Evolutionary conservation across 2,329 filamentous ascomycete genomes (phyloP).

Genomic region (Moelleriella libera): DNA sequence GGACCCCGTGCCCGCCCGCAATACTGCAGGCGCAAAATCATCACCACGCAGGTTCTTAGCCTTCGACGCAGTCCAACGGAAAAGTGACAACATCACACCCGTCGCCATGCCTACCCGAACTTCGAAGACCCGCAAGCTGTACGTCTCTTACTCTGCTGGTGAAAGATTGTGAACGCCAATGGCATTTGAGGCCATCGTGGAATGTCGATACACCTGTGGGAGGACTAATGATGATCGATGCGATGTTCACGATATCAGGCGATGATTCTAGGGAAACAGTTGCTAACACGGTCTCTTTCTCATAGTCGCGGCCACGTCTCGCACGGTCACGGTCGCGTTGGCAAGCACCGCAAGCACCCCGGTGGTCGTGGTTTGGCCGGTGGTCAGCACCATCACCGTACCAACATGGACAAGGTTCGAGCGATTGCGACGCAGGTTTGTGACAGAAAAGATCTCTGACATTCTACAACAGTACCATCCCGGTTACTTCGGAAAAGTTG

Average conservation of each 20-base stretch:
- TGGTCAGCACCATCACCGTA: slow-evolving; percentile 81
- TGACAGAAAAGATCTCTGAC: background rate
- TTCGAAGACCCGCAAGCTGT: slow-evolving; percentile 67
- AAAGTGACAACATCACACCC: slow-evolving; percentile 30
- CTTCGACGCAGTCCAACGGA: slow-evolving; percentile 21
- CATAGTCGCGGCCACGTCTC: slow-evolving; percentile 89
- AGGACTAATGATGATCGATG: background rate
- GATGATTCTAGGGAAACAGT: background rate
- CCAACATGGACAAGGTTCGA: slow-evolving; percentile 62
- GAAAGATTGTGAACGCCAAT: background rate
- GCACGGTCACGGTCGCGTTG: slow-evolving; percentile 94
- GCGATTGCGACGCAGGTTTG: slow-evolving; percentile 6
- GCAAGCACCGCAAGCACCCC: slow-evolving; percentile 93
- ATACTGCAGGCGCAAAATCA: slow-evolving; percentile 22
- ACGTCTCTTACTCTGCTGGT: slow-evolving; percentile 25
- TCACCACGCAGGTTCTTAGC: slow-evolving; percentile 18
- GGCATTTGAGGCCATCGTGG: no score
- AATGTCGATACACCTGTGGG: no score
- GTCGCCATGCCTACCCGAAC: slow-evolving; percentile 60
- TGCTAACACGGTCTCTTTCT: slow-evolving; percentile 3
- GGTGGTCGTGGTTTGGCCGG: slow-evolving; percentile 81
- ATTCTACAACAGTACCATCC: slow-evolving; percentile 61
- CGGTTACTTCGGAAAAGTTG: slow-evolving; percentile 98
- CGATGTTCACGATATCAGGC: background rate
- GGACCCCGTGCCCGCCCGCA: slow-evolving; percentile 11